Conservation (phyloP, 495 filamentous ascomycete genomes). For the Cairneyella variabilis region DNA sequence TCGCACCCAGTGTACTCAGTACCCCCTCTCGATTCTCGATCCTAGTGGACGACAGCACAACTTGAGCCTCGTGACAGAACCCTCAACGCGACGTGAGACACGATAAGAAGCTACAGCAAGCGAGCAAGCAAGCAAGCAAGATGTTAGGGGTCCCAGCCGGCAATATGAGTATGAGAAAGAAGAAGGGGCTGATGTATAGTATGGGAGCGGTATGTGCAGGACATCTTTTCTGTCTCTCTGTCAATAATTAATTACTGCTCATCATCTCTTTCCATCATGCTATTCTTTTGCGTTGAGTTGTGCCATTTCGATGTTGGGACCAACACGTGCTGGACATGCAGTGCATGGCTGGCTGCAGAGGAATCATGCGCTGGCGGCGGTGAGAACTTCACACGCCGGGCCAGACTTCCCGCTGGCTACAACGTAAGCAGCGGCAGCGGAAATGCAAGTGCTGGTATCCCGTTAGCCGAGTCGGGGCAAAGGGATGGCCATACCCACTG, state of each 20-base stretch:
- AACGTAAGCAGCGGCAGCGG: not conserved
- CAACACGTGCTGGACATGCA: not conserved
- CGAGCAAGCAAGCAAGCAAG: not conserved
- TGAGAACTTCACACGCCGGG: not conserved
- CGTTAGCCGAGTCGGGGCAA: not conserved
- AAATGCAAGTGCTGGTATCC: not conserved
- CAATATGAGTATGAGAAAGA: not conserved
- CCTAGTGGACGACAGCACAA: too few relatives aligned
- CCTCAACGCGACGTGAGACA: too few relatives aligned
- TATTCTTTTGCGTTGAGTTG: not conserved
- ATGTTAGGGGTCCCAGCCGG: constrained; percentile 5
- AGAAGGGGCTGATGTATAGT: constrained; percentile 13
- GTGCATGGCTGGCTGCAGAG: not conserved
- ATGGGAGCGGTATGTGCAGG: constrained; percentile 18
- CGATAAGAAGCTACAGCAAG: not conserved
- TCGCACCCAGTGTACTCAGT: too few relatives aligned
- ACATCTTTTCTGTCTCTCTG: not conserved
- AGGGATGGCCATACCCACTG: too few relatives aligned
- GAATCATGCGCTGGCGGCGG: not conserved
- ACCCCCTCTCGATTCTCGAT: too few relatives aligned
- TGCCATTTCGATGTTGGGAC: not conserved
- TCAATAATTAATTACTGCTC: not conserved
- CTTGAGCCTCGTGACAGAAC: too few relatives aligned
- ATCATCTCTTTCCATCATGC: not conserved
- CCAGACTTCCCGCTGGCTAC: not conserved